Conservation (phyloP, 2,329 filamentous ascomycete genomes). For the Calonectria crousiana region DNA sequence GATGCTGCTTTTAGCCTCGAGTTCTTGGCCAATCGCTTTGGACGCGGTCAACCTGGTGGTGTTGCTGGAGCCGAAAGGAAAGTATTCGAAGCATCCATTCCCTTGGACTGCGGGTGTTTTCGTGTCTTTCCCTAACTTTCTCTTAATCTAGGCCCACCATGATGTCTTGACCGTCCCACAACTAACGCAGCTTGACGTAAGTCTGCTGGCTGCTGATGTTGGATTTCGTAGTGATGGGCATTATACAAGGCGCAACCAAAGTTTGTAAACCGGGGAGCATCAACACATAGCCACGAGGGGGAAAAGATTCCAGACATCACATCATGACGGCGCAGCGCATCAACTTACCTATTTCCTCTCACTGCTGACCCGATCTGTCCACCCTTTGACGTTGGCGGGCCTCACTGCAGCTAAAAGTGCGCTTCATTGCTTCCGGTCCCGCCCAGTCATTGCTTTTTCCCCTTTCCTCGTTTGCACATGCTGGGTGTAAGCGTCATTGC, state of each 20-base stretch:
- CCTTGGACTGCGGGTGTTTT: not conserved
- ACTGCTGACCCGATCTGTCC: not conserved
- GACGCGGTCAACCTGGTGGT: not conserved
- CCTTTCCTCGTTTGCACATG: not conserved
- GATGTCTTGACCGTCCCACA: not conserved
- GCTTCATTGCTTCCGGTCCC: not conserved
- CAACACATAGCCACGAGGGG: not conserved
- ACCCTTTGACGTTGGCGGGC: not conserved
- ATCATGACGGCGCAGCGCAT: not conserved
- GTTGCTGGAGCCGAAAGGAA: not conserved
- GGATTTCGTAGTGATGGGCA: not conserved
- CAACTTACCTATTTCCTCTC: not conserved
- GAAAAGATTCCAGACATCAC: not conserved
- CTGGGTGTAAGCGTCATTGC: not conserved
- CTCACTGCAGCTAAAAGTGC: not conserved
- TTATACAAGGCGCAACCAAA: not conserved
- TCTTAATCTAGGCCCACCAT: not conserved
- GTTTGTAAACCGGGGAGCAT: not conserved
- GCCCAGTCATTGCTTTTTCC: not conserved
- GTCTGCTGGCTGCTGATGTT: not conserved
- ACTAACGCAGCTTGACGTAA: not conserved
- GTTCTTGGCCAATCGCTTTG: not conserved
- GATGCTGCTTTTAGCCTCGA: constrained; percentile 1
- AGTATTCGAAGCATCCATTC: not conserved
- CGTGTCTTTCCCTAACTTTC: not conserved